Base-by-base conservation (phyloP, 2,329 filamentous ascomycete genomes). In the Talaromyces sp. region DNA sequence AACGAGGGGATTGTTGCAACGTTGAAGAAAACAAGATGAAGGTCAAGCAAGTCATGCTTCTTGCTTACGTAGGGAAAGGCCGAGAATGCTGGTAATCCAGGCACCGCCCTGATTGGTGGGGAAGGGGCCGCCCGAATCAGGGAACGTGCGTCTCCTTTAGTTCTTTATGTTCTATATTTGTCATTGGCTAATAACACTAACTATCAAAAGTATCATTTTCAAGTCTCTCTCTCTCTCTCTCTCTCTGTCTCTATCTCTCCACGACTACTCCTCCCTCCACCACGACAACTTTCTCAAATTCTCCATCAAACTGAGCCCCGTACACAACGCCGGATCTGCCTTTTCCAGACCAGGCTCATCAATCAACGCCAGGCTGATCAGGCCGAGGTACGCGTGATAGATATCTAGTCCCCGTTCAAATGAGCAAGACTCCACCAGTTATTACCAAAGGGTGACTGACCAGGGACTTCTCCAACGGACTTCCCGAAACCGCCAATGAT, bases 381-480 rank as follows among this genome's bases (percentile, higher is more conserved):
- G 83, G 0, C 92, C 95, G 33, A 98, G 84, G 73, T 93, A 97
- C 0, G 90, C 90, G 73, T 99, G 95, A 68, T 96, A 91, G 28
- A 98, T 82, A 76, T 91, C 88, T 78, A 77, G 1, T 73, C 16
- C 40, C 9, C 57, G 21, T 35, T 50, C n/a, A 60, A 2, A n/a
- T 46, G 6, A 59, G 12, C 18, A 37, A 3, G 1, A 21, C 0
- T 28, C 21, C 16, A 31, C 7, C 39, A 40, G n/a, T 8, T 5
- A 2, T 16, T n/a, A n/a, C 2, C 16, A 57, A 63, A 31, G 25
- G 3, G 58, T 23, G 11, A 35, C 76, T 68, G 73, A 78, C 91
- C 90, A 12, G 90, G 90, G 50, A 84, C 84, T 12, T 84, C 82
- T 5, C 86, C 87, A 0, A 87, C 85, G 11, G 82, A 75, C 71